Conservation (phyloP, 768 basidiomycete genomes). For the Termitomyces sp. region DNA sequence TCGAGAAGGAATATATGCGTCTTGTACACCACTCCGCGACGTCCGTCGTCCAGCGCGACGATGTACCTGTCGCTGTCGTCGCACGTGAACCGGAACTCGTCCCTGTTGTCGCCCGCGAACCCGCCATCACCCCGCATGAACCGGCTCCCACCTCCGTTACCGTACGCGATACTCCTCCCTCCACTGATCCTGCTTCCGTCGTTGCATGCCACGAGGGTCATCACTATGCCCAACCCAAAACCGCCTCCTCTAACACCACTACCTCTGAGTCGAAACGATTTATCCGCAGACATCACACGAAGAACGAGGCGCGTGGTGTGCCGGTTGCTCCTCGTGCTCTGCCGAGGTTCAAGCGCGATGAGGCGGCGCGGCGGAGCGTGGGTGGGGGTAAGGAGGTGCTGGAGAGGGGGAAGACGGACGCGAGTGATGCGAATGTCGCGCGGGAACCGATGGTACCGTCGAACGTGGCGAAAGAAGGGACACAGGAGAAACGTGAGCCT, state of each 20-base stretch:
- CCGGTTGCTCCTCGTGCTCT: background rate
- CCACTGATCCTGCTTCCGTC: background rate
- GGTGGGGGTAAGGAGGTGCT: background rate
- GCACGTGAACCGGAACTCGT: background rate
- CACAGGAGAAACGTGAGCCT: background rate
- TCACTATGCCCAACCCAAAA: background rate
- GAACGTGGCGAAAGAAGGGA: background rate
- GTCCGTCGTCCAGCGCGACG: slow-evolving; percentile 1
- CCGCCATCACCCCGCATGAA: background rate
- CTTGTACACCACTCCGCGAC: slow-evolving; percentile 9
- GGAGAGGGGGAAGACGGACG: background rate
- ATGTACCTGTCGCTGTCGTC: background rate
- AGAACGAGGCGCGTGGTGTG: slow-evolving; percentile 2
- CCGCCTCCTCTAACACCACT: background rate
- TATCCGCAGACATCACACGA: slow-evolving; percentile 2
- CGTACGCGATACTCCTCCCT: background rate
- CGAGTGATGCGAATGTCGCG: background rate
- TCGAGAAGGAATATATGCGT: slow-evolving; percentile 2
- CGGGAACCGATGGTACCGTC: background rate
- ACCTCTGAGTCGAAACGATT: background rate
- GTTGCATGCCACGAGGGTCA: background rate
- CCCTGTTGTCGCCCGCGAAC: background rate
- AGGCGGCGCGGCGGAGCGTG: background rate
- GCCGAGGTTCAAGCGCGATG: slow-evolving; percentile 9
- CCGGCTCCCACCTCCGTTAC: background rate